phyloP scores from a whole-genome alignment of 352 stramenopile species.

The Pythium aphanidermatum region DNA sequence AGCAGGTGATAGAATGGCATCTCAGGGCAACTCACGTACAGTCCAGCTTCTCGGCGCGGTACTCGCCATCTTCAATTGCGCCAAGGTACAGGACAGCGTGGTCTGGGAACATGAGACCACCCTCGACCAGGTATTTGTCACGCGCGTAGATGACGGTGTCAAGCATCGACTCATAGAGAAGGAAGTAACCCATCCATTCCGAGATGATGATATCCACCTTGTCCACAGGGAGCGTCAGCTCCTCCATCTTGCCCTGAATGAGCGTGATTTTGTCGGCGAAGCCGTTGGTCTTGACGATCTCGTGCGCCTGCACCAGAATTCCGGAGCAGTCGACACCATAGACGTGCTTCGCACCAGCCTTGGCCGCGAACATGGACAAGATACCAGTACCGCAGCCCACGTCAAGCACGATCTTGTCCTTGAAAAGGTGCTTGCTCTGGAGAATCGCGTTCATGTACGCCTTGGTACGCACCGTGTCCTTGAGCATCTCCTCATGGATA shows the following conservation, averaged over 20 bases:
- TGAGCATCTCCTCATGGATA: constrained; percentile 99
- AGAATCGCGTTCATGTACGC: constrained; percentile 98
- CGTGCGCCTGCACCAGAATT: constrained; percentile 90
- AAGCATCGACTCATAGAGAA: constrained; percentile 98
- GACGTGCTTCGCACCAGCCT: constrained; percentile 90
- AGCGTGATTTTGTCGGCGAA: constrained; percentile 93
- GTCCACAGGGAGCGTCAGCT: constrained; percentile 88
- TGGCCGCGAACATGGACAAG: constrained; percentile 95
- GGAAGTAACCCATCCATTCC: constrained; percentile 99
- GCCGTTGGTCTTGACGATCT: constrained; percentile 95
- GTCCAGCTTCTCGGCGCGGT: constrained; percentile 92
- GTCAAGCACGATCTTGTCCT: constrained; percentile 96
- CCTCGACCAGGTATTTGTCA: constrained; percentile 93
- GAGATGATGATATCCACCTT: constrained; percentile 97
- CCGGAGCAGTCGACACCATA: constrained; percentile 95
- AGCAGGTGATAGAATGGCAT: no score
- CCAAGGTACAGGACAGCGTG: constrained; percentile 94
- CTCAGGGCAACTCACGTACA: no score
- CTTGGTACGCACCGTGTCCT: constrained; percentile 95
- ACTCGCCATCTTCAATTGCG: constrained; percentile 95
- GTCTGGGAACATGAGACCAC: constrained; percentile 95
- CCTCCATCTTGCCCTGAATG: constrained; percentile 93
- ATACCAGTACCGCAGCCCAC: constrained; percentile 97
- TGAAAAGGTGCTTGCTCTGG: constrained; percentile 95
- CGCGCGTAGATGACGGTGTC: constrained; percentile 95